Percentiles rank a stretch among this genome's conserved stretches.
phyloP scores from a whole-genome alignment of 2,329 filamentous ascomycete species.

The Cyclaneusma minus region DNA sequence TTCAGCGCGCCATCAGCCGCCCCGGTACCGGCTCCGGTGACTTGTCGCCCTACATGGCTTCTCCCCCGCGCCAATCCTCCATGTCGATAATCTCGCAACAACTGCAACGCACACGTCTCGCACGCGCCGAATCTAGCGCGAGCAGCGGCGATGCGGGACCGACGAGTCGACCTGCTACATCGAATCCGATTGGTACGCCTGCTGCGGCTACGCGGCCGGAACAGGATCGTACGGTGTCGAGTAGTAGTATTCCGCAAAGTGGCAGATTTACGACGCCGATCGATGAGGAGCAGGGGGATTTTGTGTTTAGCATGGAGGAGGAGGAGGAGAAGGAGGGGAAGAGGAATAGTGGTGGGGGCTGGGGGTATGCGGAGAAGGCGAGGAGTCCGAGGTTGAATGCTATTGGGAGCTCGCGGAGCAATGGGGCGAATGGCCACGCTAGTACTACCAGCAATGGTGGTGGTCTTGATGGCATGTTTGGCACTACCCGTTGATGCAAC shows the following conservation, averaged over 20 bases:
- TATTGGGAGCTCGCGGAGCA: conserved; percentile 7
- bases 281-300: conserved; percentile 47
- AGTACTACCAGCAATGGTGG: conserved; percentile 3
- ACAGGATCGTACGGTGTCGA: conserved; percentile 43
- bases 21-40: conserved; percentile 13
- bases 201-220: conserved; percentile 23
- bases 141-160: too few relatives aligned
- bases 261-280: conserved; percentile 48
- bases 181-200: conserved; percentile 22
- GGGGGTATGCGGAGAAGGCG: conserved; percentile 12
- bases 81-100: conserved; percentile 46
- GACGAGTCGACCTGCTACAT: conserved; percentile 22
- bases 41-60: conserved; percentile 16
- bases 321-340: conserved; percentile 35
- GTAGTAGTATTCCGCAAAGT: conserved; percentile 39
- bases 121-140: conserved; percentile 24
- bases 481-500: conserved; percentile 3
- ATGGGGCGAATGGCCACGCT: conserved; percentile 4
- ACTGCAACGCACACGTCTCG: conserved; percentile 40
- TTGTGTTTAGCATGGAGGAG: conserved; percentile 52
- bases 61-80: conserved; percentile 22
- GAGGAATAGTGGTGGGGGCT: conserved; percentile 25
- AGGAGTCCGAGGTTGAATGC: conserved; percentile 11
- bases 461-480: conserved; percentile 4
- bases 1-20: conserved; percentile 25